phyloP scores from a whole-genome alignment of 495 filamentous ascomycete species.

The Penicillium mononematosum region DNA sequence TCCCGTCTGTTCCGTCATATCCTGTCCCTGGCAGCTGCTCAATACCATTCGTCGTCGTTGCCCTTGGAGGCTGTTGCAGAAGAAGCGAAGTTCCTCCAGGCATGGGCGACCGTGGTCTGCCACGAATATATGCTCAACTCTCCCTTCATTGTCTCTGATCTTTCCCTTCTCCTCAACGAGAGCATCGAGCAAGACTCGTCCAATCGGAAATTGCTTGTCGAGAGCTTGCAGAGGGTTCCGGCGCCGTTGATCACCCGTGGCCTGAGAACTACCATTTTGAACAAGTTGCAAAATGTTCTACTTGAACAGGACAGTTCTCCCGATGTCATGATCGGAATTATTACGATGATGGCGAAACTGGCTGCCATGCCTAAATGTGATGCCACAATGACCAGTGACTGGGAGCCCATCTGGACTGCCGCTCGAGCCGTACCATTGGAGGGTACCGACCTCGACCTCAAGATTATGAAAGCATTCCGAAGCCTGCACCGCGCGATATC shows the following conservation, averaged over 20 bases:
- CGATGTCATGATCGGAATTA: slow-evolving; percentile 33
- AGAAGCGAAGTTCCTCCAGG: slow-evolving; percentile 39
- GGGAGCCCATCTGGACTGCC: slow-evolving; percentile 42
- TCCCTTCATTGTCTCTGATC: slow-evolving; percentile 35
- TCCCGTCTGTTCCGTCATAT: slow-evolving; percentile 37
- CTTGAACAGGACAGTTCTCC: slow-evolving; percentile 31
- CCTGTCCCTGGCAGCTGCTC: slow-evolving; percentile 36
- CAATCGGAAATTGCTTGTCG: slow-evolving; percentile 36
- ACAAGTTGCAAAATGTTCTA: slow-evolving; percentile 37
- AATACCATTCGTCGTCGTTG: slow-evolving; percentile 31
- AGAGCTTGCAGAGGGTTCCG: slow-evolving; percentile 45
- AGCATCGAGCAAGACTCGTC: slow-evolving; percentile 32
- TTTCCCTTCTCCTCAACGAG: slow-evolving; percentile 37
- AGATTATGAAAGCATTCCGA: slow-evolving; percentile 45
- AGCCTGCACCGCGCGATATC: slow-evolving; percentile 39
- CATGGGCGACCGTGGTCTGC: slow-evolving; percentile 44
- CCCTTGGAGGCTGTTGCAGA: slow-evolving; percentile 31
- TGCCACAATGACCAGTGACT: slow-evolving; percentile 38
- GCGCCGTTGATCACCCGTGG: slow-evolving; percentile 39
- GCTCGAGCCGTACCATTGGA: slow-evolving; percentile 38
- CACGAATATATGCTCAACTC: slow-evolving; percentile 46
- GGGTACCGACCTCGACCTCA: slow-evolving; percentile 39
- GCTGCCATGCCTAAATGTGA: slow-evolving; percentile 45
- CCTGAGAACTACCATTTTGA: slow-evolving; percentile 37
- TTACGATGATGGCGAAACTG: slow-evolving; percentile 46